Evolutionary conservation across 805 yeast species (phyloP).

Genomic region (Metschnikowia corniflorae): DNA sequence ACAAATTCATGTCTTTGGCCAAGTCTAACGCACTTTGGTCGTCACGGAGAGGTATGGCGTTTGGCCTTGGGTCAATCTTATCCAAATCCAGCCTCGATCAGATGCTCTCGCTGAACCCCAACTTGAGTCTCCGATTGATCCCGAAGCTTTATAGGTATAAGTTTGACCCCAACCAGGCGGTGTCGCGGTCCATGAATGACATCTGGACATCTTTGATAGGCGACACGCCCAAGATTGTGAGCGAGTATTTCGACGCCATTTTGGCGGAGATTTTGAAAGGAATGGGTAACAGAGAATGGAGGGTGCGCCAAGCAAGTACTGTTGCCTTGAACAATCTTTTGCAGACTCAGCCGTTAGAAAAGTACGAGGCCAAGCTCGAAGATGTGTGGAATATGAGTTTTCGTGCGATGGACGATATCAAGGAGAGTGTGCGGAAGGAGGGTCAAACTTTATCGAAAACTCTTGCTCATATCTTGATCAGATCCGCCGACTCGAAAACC

Average conservation of each 20-base stretch:
- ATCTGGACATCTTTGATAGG: conserved; percentile 79
- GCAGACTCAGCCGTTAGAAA: conserved; percentile 53
- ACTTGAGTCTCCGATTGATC: conserved; percentile 57
- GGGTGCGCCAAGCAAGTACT: conserved; percentile 85
- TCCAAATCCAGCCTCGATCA: conserved; percentile 73
- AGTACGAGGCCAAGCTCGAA: conserved; percentile 51
- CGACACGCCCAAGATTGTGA: conserved; percentile 52
- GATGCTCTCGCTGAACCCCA: conserved; percentile 50
- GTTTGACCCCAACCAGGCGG: conserved; percentile 77
- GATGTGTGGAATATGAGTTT: conserved; percentile 86
- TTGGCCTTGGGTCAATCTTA: conserved; percentile 82
- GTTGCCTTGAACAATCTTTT: conserved; percentile 67
- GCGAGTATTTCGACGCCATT: conserved; percentile 53
- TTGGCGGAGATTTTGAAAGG: conserved; percentile 59
- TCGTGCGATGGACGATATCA: conserved; percentile 88
- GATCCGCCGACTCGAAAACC: conserved; percentile 47
- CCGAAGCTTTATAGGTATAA: conserved; percentile 82
- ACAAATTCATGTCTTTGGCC: conserved; percentile 90
- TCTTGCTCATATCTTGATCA: conserved; percentile 59
- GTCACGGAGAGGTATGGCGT: conserved; percentile 89
- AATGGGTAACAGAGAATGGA: conserved; percentile 86
- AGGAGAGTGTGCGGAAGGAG: conserved; percentile 85
- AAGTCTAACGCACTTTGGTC: conserved; percentile 88
- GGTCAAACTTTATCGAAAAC: conserved; percentile 67
- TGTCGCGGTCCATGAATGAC: conserved; percentile 77